Evolutionary conservation across 345 rosid species (phyloP), one percentile per base, ranked within the genome.

Genomic region (Bruguiera parviflora): DNA sequence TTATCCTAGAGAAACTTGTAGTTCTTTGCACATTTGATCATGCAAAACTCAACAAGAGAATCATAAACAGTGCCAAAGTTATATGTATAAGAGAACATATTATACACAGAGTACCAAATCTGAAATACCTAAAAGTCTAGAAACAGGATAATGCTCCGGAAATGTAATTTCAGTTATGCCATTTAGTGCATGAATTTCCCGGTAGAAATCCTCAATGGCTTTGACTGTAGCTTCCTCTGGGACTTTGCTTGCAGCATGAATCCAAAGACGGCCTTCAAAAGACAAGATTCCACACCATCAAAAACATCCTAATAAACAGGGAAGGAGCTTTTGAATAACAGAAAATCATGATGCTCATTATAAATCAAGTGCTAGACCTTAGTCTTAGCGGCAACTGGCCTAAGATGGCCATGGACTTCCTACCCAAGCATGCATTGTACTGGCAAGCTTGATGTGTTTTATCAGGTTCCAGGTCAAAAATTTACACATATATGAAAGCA

Each of bases 141-240:
- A 92, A 68, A 92, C 86, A 46, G 97, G 96, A 75, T 88, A 88
- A 72, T 84, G 81, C 71, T 83, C 82, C 0, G 96, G 96, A 79
- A 91, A 86, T 64, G 80, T 77, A 68, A 94, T 71, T 70, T 85
- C 83, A 31, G 83, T 83, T 68, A 91, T 73, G 51, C 92, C 97
- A 70, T 89, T 65, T 31, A 86, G 73, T 3, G 92, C 89, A 64
- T 89, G 88, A 70, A 88, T 88, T 80, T 92, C 94, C 78, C 77
- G 71, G 61, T 92, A 92, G 75, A 95, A 95, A 6, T 80, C 89
- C 75, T 90, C 99, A 96, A 92, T 90, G 56, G 96, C 96, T 88
- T 87, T 92, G 69, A 92, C 86, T 8, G 97, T 92, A 62, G 76
- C 85, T 79, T 85, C 93, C 64, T 95, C 99, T 0, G 96, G 96